Conservation (phyloP, 352 stramenopile genomes). For the Phytophthora cactorum region DNA sequence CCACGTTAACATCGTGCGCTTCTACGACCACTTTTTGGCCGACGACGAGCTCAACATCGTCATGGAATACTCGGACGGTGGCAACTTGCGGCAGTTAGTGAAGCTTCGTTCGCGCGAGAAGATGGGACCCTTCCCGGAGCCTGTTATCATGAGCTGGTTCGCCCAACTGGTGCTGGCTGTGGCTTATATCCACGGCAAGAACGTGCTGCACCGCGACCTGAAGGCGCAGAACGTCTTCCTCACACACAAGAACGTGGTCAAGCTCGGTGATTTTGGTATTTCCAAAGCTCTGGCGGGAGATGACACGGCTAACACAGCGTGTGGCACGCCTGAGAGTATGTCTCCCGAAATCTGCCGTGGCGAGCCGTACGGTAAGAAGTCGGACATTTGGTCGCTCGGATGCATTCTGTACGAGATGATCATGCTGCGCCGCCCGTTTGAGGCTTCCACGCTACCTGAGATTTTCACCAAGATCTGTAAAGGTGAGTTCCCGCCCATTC, state of each 20-base stretch:
- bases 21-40: constrained; percentile 89
- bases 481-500: constrained; percentile 82
- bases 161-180: constrained; percentile 85
- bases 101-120: constrained; percentile 81
- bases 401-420: constrained; percentile 93
- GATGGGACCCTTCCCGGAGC: constrained; percentile 84
- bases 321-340: constrained; percentile 89
- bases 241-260: constrained; percentile 88
- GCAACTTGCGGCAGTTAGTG: constrained; percentile 84
- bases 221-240: constrained; percentile 92
- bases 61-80: constrained; percentile 89
- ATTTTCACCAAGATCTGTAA: constrained; percentile 92
- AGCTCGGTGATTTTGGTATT: constrained; percentile 90
- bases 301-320: constrained; percentile 82
- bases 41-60: constrained; percentile 91
- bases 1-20: constrained; percentile 91
- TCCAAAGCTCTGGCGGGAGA: constrained; percentile 85
- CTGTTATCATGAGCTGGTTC: constrained; percentile 90
- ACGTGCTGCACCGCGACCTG: constrained; percentile 87
- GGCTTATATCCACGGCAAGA: constrained; percentile 90
- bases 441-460: constrained; percentile 78
- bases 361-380: constrained; percentile 90
- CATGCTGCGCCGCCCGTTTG: constrained; percentile 87
- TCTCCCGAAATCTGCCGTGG: constrained; percentile 89
- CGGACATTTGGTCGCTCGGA: constrained; percentile 90